A percentile compares a stretch with the other conserved stretches of the same genome.
phyloP scores from a whole-genome alignment of 441 rosid genomes.

The Lepidium campestre region DNA sequence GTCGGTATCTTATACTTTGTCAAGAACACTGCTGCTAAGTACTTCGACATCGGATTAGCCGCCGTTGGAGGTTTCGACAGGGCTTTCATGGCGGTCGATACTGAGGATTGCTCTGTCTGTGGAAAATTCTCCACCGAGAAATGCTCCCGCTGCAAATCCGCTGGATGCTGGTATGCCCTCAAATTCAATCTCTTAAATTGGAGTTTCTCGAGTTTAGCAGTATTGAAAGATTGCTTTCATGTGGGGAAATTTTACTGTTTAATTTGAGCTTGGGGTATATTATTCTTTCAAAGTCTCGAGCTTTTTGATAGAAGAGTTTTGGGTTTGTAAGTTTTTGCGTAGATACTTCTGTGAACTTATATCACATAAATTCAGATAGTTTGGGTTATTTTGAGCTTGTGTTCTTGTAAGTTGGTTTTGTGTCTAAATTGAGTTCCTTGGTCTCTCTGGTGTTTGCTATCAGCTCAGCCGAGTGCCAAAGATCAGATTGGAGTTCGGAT shows the following conservation, averaged over 20 bases:
- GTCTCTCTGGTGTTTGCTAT: not conserved
- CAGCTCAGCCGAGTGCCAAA: constrained; percentile 60
- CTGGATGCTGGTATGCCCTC: constrained; percentile 55
- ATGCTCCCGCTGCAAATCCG: constrained; percentile 84
- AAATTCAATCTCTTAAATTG: not conserved
- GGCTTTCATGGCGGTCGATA: constrained; percentile 15
- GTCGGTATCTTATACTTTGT: constrained; percentile 57
- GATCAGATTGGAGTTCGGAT: constrained; percentile 54
- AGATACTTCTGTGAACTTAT: not conserved
- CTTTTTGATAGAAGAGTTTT: not conserved
- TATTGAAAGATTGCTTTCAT: not conserved
- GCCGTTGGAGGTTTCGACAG: constrained; percentile 69
- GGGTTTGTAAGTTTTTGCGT: not conserved
- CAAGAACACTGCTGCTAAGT: constrained; percentile 71
- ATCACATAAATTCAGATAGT: not conserved
- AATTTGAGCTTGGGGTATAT: not conserved
- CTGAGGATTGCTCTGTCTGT: constrained; percentile 49
- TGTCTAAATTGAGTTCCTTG: not conserved
- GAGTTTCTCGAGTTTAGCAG: not conserved
- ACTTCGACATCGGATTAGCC: constrained; percentile 58
- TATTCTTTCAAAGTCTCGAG: not conserved
- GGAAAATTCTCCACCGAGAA: constrained; percentile 31
- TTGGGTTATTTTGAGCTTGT: not conserved
- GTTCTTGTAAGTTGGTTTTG: not conserved
- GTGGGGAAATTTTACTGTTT: not conserved